phyloP scores from a whole-genome alignment of 2,329 filamentous ascomycete genomes.

The Pseudogymnoascus sp. region DNA sequence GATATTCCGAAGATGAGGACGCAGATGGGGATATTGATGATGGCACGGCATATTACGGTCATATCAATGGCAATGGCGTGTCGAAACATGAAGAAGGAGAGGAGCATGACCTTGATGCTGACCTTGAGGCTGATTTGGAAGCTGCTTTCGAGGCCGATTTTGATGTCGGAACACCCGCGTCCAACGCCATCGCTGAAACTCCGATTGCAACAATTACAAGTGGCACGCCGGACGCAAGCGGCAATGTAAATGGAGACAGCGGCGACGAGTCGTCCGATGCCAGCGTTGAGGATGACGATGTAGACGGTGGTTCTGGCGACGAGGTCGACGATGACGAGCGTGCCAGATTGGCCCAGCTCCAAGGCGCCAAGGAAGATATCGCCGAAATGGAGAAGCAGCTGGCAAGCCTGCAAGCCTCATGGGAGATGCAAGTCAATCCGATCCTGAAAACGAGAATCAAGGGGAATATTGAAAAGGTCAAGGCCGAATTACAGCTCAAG shows the following conservation, averaged over 20 bases:
- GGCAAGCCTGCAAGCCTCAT: slow-evolving; percentile 32
- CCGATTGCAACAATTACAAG: slow-evolving; percentile 20
- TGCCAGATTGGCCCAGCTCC: slow-evolving; percentile 37
- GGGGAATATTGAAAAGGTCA: slow-evolving; percentile 40
- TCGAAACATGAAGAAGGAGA: slow-evolving; percentile 24
- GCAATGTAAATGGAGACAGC: slow-evolving; percentile 24
- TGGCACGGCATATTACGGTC: slow-evolving; percentile 26
- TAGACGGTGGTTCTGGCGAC: slow-evolving; percentile 33
- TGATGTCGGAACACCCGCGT: slow-evolving; percentile 29
- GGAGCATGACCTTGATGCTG: slow-evolving; percentile 9
- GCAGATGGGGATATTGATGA: slow-evolving; percentile 32
- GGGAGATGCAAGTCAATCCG: slow-evolving; percentile 36
- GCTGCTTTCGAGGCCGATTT: slow-evolving; percentile 29
- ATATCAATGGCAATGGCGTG: slow-evolving; percentile 16
- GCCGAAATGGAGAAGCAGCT: slow-evolving; percentile 45
- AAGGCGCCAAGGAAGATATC: slow-evolving; percentile 44
- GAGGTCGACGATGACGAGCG: slow-evolving; percentile 44
- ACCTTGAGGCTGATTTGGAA: slow-evolving; percentile 26
- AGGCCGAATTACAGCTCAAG: slow-evolving; percentile 47
- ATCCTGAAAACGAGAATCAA: slow-evolving; percentile 42
- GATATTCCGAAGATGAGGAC: slow-evolving; percentile 29
- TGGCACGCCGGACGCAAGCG: slow-evolving; percentile 16
- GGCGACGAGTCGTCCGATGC: slow-evolving; percentile 37
- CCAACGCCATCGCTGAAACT: slow-evolving; percentile 20
- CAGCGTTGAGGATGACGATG: slow-evolving; percentile 33